These are phyloP conservation scores for Schizochytrium sp. DNA, from an alignment of 108 stramenopile species.

Conservation along the genomic window DNA sequence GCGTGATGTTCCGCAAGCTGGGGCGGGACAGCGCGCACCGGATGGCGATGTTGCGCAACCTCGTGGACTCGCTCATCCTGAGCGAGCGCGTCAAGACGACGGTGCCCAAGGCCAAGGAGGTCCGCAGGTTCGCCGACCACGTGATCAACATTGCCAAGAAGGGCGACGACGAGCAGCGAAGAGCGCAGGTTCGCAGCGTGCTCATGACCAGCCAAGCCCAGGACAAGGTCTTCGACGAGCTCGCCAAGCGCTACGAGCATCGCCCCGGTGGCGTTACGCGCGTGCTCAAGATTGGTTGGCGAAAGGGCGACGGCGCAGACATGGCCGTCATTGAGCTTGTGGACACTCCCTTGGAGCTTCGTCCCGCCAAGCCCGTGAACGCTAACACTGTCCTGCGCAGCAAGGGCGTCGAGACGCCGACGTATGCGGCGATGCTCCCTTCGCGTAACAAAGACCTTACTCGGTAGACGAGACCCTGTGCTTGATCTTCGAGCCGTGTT, in stretches of 20 bases:
- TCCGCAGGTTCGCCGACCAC: constrained; percentile 77
- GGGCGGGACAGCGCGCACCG: not conserved
- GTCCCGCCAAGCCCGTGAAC: constrained; percentile 54
- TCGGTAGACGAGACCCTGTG: too few species aligned
- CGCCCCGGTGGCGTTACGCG: constrained; percentile 86
- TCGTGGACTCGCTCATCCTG: constrained; percentile 80
- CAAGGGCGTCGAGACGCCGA: not conserved
- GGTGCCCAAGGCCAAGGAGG: constrained; percentile 83
- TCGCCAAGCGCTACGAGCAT: constrained; percentile 82
- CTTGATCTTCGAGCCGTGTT: too few species aligned
- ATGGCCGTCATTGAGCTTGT: constrained; percentile 99
- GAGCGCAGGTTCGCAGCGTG: constrained; percentile 56
- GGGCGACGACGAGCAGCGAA: constrained; percentile 47
- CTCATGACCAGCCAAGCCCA: constrained; percentile 36
- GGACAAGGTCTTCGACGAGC: constrained; percentile 81
- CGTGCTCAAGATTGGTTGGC: constrained; percentile 72
- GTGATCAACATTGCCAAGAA: constrained; percentile 58
- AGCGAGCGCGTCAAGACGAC: constrained; percentile 98
- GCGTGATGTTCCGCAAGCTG: not conserved
- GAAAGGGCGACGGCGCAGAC: constrained; percentile 81
- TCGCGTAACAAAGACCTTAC: not conserved
- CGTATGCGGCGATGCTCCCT: not conserved
- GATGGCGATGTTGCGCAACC: constrained; percentile 13
- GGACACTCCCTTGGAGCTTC: constrained; percentile 83
- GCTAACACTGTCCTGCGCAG: not conserved